Evolutionary conservation across 2,329 filamentous ascomycete genomes (phyloP), one percentile per base, ranked within the genome.

Genomic region (Neospermospora avenae): DNA sequence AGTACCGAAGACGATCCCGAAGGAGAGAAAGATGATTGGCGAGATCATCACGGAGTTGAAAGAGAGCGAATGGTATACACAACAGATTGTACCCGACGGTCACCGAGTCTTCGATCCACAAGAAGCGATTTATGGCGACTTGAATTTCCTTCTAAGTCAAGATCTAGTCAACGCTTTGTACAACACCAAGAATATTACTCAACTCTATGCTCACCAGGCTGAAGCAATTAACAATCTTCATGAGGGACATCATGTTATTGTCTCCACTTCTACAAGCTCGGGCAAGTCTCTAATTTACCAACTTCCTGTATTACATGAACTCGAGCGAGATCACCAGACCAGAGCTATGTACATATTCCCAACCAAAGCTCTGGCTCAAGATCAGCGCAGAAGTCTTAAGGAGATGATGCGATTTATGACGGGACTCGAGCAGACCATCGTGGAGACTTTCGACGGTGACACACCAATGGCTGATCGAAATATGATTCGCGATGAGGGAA

Each of bases 211-310:
- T 0, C 95, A 99, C 73, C 95, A 99, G 75, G 86, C 93, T 0
- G 90, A 96, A 75, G 95, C 95, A 0, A 91, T 99, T 68, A 99
- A 99, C 70, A 85, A 88, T 62, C 78, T 99, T 1, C 82, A 93
- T 58, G 84, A 88, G 3, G 93, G 92, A 0, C 84, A 88, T 39
- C 87, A 97, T 72, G 91, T 98, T 14, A 93, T 99, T 55, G 88
- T 99, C 1, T 88, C 93, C 1, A 99, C 95, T 0, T 96, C 93
- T 0, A 99, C 95, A 0, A 96, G 91, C 71, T 99, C 95, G 0
- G 95, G 95, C 11, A 99, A 99, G 74, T 97, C 92, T 5, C 78
- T 99, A n/a, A 97, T 99, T 63, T 99, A 98, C 71, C 95, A 99
- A 70, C 82, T 99, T 16, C 95, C 95, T 0, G 91, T 99, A 46